phyloP scores from a whole-genome alignment of 768 basidiomycete genomes.

The Dictyophora rubrovolvata region DNA sequence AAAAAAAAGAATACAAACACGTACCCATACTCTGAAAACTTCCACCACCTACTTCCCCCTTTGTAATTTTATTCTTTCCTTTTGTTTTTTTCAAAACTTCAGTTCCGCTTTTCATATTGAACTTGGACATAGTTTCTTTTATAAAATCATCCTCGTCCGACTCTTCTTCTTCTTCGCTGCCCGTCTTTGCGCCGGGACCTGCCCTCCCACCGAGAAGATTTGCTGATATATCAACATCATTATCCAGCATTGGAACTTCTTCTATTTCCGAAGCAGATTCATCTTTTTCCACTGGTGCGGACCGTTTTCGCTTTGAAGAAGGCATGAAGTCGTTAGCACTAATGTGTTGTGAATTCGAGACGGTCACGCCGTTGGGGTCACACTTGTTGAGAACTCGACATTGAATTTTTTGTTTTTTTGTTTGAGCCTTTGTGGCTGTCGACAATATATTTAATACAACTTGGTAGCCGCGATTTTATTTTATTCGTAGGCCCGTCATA shows the following conservation, averaged over 20 bases:
- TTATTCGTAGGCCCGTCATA: no score
- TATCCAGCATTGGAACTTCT: constrained; percentile 16
- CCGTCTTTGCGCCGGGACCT: constrained; percentile 4
- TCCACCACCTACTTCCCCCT: constrained; percentile 81
- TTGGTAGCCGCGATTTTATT: no score
- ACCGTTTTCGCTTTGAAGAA: constrained; percentile 23
- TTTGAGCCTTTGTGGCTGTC: no score
- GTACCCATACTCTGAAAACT: constrained; percentile 95
- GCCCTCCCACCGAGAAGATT: constrained; percentile 33
- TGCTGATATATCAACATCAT: constrained; percentile 54
- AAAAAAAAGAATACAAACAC: constrained; percentile 16
- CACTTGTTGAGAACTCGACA: no score
- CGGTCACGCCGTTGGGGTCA: no score
- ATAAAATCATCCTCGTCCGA: constrained; percentile 46
- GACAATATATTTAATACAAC: no score
- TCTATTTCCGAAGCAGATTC: neutral
- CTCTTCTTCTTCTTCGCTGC: constrained; percentile 10
- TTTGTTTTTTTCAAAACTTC: constrained; percentile 70
- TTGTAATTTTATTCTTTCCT: constrained; percentile 55
- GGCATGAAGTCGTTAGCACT: constrained; percentile 14
- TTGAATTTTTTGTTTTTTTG: no score
- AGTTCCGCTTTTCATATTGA: constrained; percentile 66
- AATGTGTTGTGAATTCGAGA: neutral
- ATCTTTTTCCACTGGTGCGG: constrained; percentile 10
- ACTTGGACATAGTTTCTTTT: constrained; percentile 55